Evolutionary conservation across 1,284 basidiomycete genomes (phyloP).

Genomic region (Anthracocystis panici-leucophaei): DNA sequence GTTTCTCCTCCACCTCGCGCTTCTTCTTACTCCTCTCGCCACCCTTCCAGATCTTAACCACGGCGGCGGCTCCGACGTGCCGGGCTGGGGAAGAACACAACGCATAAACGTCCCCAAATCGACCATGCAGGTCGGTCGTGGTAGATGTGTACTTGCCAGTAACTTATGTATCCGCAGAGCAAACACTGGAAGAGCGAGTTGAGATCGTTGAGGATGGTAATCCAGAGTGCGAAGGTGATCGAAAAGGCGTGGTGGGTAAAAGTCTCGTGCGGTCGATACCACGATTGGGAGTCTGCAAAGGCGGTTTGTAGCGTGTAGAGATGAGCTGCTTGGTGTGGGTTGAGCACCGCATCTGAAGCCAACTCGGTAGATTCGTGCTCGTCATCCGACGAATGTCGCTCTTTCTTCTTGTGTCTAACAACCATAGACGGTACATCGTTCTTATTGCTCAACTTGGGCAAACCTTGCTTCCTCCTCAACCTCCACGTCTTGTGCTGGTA

Average conservation of each 20-base stretch:
- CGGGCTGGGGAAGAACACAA: too few species aligned
- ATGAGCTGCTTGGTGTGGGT: constrained; percentile 26
- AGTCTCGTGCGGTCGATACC: constrained; percentile 87
- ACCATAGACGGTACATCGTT: constrained; percentile 48
- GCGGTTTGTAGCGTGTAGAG: constrained; percentile 35
- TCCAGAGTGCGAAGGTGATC: constrained; percentile 71
- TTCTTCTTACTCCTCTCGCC: constrained; percentile 82
- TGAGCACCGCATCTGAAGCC: constrained; percentile 27
- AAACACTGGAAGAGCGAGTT: constrained; percentile 81
- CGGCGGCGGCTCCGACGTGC: too few species aligned
- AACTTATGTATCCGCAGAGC: constrained; percentile 44
- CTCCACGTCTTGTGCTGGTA: constrained; percentile 65
- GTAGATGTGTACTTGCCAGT: too few species aligned
- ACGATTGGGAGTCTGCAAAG: constrained; percentile 68
- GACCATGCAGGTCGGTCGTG: constrained; percentile 72
- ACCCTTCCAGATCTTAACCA: constrained; percentile 83
- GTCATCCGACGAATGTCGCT: constrained; percentile 30
- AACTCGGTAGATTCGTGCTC: background rate
- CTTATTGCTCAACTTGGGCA: constrained; percentile 39
- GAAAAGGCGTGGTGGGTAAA: constrained; percentile 85
- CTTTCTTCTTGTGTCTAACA: constrained; percentile 70
- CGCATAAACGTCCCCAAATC: constrained; percentile 79
- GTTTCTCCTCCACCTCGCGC: constrained; percentile 77
- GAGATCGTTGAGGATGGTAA: constrained; percentile 75
- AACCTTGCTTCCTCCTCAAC: constrained; percentile 32